These are phyloP conservation scores for Chaetomium fimeti DNA, from an alignment of 495 filamentous ascomycete species.

Conservation along the genomic window DNA sequence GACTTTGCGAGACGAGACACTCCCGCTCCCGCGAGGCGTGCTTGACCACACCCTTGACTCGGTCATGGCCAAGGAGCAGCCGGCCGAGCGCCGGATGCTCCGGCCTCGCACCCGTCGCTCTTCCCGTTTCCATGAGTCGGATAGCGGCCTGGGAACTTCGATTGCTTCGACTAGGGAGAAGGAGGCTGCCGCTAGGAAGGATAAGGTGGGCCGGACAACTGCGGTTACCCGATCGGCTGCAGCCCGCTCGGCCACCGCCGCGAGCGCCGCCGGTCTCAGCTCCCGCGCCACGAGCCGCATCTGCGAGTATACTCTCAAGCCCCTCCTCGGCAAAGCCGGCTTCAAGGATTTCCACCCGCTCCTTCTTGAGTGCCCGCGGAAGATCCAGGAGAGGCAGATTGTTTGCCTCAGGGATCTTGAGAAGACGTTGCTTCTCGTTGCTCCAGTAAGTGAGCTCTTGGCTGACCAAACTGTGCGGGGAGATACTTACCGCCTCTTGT, in stretches of 20 bases:
- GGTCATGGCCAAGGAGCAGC: slow-evolving; percentile 42
- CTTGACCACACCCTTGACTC: slow-evolving; percentile 49
- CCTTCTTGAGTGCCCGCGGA: slow-evolving; percentile 68
- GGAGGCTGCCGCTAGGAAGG: slow-evolving; percentile 28
- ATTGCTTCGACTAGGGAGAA: slow-evolving; percentile 46
- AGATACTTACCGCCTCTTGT: slow-evolving; percentile 64
- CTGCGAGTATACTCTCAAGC: slow-evolving; percentile 53
- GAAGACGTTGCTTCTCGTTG: slow-evolving; percentile 81
- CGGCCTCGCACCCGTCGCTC: slow-evolving; percentile 52
- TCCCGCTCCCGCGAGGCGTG: slow-evolving; percentile 52
- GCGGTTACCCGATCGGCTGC: slow-evolving; percentile 53
- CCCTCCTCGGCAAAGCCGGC: slow-evolving; percentile 47
- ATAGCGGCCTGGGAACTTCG: slow-evolving; percentile 62
- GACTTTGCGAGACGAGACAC: slow-evolving; percentile 47
- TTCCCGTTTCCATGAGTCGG: slow-evolving; percentile 57
- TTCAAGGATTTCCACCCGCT: slow-evolving; percentile 78
- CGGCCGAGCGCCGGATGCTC: slow-evolving; percentile 45
- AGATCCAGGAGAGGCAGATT: slow-evolving; percentile 77
- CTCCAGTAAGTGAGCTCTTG: slow-evolving; percentile 72
- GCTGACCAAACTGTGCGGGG: slow-evolving; percentile 52
- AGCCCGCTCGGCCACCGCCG: slow-evolving; percentile 38
- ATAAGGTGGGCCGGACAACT: slow-evolving; percentile 37
- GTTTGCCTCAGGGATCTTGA: slow-evolving; percentile 83
- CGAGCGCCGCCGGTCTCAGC: slow-evolving; percentile 47
- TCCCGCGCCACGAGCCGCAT: slow-evolving; percentile 54